Evolutionary conservation across 495 filamentous ascomycete species (phyloP).

Genomic region (Talaromyces trachyspermus): DNA sequence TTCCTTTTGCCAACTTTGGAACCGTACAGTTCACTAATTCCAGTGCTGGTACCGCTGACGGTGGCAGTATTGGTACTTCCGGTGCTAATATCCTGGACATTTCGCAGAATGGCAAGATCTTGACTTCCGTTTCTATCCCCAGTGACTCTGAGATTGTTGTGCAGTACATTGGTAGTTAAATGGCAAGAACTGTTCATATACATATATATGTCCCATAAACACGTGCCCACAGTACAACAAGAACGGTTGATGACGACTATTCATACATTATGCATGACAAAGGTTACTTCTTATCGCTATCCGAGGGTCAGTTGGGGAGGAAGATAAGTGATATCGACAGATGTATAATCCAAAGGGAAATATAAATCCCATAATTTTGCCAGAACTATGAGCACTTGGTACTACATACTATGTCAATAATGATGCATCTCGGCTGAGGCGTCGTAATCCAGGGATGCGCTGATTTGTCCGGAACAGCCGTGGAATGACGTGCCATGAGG

Average conservation of each 20-base stretch:
- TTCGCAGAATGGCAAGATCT: conserved; percentile 38
- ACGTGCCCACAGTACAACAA: too few species aligned
- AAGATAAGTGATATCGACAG: too few species aligned
- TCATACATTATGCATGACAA: too few species aligned
- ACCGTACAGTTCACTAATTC: conserved; percentile 41
- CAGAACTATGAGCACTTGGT: too few species aligned
- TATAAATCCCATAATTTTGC: too few species aligned
- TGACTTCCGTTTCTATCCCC: conserved; percentile 36
- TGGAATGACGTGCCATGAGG: not conserved
- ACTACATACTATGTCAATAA: too few species aligned
- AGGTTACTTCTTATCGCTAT: too few species aligned
- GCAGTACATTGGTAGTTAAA: conserved; percentile 12
- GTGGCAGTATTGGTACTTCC: conserved; percentile 22
- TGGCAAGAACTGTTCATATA: too few species aligned
- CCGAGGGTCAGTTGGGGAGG: too few species aligned
- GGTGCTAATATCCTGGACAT: conserved; percentile 46
- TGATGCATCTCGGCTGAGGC: not conserved
- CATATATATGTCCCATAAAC: too few species aligned
- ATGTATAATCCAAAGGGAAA: too few species aligned
- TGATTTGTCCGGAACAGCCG: conserved; percentile 1
- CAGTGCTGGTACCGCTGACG: conserved; percentile 22
- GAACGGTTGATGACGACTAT: too few species aligned
- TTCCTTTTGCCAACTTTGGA: conserved; percentile 49
- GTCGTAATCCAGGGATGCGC: not conserved
- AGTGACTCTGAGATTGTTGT: conserved; percentile 32